Conservation (phyloP, 768 basidiomycete species). For the Hydnum rufescens region DNA sequence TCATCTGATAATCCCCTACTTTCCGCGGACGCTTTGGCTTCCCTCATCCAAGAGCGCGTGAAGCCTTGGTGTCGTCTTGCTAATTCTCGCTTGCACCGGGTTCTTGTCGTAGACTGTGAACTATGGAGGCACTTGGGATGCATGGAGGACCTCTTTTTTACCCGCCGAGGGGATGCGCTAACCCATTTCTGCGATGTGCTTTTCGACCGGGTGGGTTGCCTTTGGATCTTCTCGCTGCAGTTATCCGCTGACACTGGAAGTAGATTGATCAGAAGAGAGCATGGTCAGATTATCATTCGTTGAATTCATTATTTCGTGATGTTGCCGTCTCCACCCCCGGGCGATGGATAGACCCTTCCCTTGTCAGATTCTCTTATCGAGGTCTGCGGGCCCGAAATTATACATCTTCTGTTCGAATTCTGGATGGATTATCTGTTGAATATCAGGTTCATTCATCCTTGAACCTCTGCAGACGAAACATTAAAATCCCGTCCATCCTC, state of each 20-base stretch:
- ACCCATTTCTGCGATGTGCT: slow-evolving; percentile 52
- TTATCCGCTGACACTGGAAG: neutral
- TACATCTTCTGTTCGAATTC: slow-evolving; percentile 35
- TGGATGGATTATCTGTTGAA: slow-evolving; percentile 52
- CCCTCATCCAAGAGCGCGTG: slow-evolving; percentile 28
- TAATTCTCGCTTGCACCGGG: slow-evolving; percentile 32
- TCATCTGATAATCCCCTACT: neutral
- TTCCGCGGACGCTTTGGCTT: slow-evolving; percentile 4
- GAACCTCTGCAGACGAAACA: neutral
- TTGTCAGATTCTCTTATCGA: slow-evolving; percentile 53
- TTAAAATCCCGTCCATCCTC: neutral
- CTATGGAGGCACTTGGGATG: slow-evolving; percentile 31
- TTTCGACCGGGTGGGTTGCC: slow-evolving; percentile 40
- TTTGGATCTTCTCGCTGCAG: neutral
- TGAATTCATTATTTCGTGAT: slow-evolving; percentile 59
- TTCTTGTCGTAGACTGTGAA: slow-evolving; percentile 46
- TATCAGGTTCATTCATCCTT: slow-evolving; percentile 31
- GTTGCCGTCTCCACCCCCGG: slow-evolving; percentile 29
- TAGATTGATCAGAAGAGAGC: slow-evolving; percentile 55
- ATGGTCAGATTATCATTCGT: slow-evolving; percentile 70
- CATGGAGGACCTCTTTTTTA: slow-evolving; percentile 52
- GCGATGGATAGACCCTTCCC: slow-evolving; percentile 41
- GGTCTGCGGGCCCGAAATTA: slow-evolving; percentile 31
- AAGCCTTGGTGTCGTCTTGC: slow-evolving; percentile 34
- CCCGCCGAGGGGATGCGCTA: slow-evolving; percentile 61